Evolutionary conservation across 371 early-diverging fungal species (phyloP), one percentile per base, ranked within the genome.

Genomic region (Fennellomyces sp.): DNA sequence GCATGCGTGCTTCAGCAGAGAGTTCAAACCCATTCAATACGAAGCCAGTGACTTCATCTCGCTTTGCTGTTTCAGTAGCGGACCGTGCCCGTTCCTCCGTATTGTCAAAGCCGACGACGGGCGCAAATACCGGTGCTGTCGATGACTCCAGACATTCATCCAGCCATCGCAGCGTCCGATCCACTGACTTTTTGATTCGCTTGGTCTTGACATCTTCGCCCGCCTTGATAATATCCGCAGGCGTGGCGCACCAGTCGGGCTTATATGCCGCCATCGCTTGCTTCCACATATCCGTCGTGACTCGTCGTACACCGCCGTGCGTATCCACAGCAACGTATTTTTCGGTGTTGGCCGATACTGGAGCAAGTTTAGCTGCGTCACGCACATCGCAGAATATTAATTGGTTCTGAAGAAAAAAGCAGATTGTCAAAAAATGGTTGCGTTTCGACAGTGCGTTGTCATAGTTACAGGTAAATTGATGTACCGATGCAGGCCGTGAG

Each of bases 291-390:
- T 78, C 86, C 5, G 80, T 62, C 0, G 87, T 83, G 28, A 88
- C 59, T 52, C 79, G 72, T 41, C 87, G 81, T 0, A 87, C 77
- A 29, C 93, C 93, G 29, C 87, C 88, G 38, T 79, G 81, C 1
- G 91, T 86, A 50, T 81, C 79, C 13, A 90, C 82, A 4, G 84
- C 82, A 52, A 91, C 78, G 60, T 76, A 80, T 57, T 85, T 84
- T 39, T 88, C 89, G 23, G 86, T 78, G 31, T 87, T 84, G 68
- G 73, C 69, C 5, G 86, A 69, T 7, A 76, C 63, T 7, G 84
- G 78, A 12, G 54, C 53, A 13, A 75, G 45, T 11, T 73, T 69
- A 2, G 76, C 69, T 2, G 91, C 80, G 64, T 92, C 93, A 10
- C 87, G 82, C 17, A 88, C 62, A 61, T 92, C 90, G 47, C 88